Evolutionary conservation across 805 yeast genomes (phyloP).

Genomic region (Cyberlindnera nakhonratchasimensis): DNA sequence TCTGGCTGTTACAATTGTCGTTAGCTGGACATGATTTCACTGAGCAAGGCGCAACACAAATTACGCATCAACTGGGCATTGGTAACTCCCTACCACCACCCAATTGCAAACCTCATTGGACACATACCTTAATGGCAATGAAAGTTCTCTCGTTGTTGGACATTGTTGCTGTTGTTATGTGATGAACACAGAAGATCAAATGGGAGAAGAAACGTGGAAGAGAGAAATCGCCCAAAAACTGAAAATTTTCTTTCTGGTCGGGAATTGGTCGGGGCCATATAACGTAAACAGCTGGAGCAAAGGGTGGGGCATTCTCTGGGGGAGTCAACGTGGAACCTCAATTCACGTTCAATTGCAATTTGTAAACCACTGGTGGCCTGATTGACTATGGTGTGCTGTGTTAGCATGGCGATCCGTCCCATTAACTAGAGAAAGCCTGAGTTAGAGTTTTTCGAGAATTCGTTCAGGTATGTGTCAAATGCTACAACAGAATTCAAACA

Average conservation of each 20-base stretch:
- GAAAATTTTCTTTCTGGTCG: constrained; percentile 6
- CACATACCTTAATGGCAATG: constrained; percentile 64
- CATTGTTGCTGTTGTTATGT: constrained; percentile 16
- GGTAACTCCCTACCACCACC: background rate
- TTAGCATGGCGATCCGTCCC: too few species aligned
- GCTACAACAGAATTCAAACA: too few species aligned
- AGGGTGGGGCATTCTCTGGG: background rate
- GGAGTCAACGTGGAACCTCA: background rate
- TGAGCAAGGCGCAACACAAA: background rate
- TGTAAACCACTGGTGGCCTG: too few species aligned
- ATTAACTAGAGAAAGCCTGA: too few species aligned
- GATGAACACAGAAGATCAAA: background rate
- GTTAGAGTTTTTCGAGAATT: too few species aligned
- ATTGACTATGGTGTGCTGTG: too few species aligned
- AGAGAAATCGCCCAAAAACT: constrained; percentile 3
- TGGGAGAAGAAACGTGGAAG: background rate
- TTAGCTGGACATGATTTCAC: background rate
- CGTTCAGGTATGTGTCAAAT: too few species aligned
- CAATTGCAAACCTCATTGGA: background rate
- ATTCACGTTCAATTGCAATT: background rate
- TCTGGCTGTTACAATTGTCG: constrained; percentile 63
- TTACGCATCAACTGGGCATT: too few species aligned
- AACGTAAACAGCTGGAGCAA: constrained; percentile 4
- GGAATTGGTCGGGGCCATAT: constrained; percentile 1
- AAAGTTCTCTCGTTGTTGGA: constrained; percentile 72